phyloP scores from a whole-genome alignment of 2,329 filamentous ascomycete genomes.

The Neonectria neomacrospora region DNA sequence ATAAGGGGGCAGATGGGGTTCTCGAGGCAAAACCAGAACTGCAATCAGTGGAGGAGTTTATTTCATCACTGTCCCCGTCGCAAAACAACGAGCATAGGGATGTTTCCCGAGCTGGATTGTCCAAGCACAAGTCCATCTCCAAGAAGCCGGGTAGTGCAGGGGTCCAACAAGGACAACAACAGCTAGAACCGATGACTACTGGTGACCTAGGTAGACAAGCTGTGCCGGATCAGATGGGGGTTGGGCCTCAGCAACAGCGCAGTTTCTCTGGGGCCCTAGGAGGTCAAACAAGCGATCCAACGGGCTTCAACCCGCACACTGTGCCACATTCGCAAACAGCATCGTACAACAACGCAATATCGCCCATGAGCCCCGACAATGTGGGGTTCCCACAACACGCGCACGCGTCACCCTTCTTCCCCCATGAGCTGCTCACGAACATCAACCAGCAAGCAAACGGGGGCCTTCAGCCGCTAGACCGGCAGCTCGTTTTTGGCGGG shows the following conservation, averaged over 20 bases:
- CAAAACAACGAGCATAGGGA: slow-evolving; percentile 59
- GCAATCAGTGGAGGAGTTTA: slow-evolving; percentile 95
- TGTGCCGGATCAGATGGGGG: slow-evolving; percentile 17
- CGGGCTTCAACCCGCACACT: slow-evolving; percentile 54
- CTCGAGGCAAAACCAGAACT: slow-evolving; percentile 89
- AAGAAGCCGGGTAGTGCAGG: slow-evolving; percentile 47
- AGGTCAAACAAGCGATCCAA: slow-evolving; percentile 54
- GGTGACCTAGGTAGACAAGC: slow-evolving; percentile 30
- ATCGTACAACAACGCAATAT: slow-evolving; percentile 60
- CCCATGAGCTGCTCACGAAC: slow-evolving; percentile 65
- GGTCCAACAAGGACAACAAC: slow-evolving; percentile 33
- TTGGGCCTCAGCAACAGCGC: slow-evolving; percentile 46
- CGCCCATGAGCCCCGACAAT: slow-evolving; percentile 64
- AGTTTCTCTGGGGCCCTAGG: slow-evolving; percentile 56
- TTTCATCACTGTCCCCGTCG: slow-evolving; percentile 80
- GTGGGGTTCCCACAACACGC: slow-evolving; percentile 53
- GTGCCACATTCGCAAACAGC: slow-evolving; percentile 55
- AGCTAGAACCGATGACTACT: slow-evolving; percentile 35
- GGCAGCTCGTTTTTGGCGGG: slow-evolving; percentile 79
- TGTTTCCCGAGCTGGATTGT: slow-evolving; percentile 31
- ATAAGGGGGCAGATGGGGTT: slow-evolving; percentile 86
- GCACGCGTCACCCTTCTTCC: slow-evolving; percentile 56
- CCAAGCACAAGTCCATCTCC: slow-evolving; percentile 52
- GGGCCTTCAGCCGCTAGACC: slow-evolving; percentile 76
- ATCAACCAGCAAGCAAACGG: slow-evolving; percentile 61